These are phyloP conservation scores for Fistulinella prunicolor DNA, from an alignment of 768 basidiomycete genomes.

Conservation along the genomic window DNA sequence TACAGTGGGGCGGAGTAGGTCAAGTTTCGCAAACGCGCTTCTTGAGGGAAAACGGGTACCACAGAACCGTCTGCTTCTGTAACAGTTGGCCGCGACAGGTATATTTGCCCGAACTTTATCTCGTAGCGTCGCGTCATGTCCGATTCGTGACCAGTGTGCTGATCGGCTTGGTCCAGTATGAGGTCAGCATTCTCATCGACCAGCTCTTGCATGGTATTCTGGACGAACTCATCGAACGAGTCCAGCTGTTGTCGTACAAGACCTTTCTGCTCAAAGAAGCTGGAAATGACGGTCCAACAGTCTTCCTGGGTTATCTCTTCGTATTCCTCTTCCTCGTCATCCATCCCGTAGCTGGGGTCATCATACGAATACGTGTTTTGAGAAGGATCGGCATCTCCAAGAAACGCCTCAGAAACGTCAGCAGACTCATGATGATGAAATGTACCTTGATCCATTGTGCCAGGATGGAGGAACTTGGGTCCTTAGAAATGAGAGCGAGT, in stretches of 20 bases:
- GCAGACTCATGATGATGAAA: slow-evolving; percentile 14
- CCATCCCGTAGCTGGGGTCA: slow-evolving; percentile 54
- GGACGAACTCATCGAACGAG: slow-evolving; percentile 98
- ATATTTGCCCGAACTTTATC: slow-evolving; percentile 97
- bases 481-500: background rate
- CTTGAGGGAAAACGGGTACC: slow-evolving; percentile 93
- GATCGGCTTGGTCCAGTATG: slow-evolving; percentile 93
- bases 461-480: background rate
- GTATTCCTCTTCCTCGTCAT: slow-evolving; percentile 53
- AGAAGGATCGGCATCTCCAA: slow-evolving; percentile 45
- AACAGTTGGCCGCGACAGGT: slow-evolving; percentile 90
- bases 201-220: slow-evolving; percentile 99
- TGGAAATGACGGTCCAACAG: slow-evolving; percentile 93
- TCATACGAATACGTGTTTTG: slow-evolving; percentile 55
- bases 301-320: slow-evolving; percentile 90
- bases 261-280: slow-evolving; percentile 97
- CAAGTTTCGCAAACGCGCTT: slow-evolving; percentile 89
- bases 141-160: slow-evolving; percentile 86
- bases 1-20: slow-evolving; percentile 96
- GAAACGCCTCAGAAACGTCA: slow-evolving; percentile 34
- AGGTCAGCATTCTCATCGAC: slow-evolving; percentile 96
- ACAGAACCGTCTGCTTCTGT: slow-evolving; percentile 96
- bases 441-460: slow-evolving; percentile 33
- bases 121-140: slow-evolving; percentile 90
- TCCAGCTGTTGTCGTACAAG: slow-evolving; percentile 97